Evolutionary conservation across 257 asterid species (phyloP), one percentile per base, ranked within the genome.

Genomic region (Dorcoceras hygrometricum): DNA sequence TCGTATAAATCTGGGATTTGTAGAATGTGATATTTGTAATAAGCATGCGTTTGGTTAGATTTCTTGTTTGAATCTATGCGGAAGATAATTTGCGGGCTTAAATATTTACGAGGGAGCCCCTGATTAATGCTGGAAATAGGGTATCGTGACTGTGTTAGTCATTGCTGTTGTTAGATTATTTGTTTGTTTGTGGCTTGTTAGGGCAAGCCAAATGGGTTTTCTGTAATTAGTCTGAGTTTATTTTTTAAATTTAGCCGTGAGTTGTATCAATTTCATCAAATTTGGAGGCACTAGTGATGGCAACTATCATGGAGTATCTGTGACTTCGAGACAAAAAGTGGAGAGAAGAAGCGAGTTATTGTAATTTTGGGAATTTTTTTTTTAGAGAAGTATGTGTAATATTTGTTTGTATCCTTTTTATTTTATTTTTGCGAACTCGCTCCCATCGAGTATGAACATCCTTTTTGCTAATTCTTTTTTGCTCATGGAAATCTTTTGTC

Each of bases 61-160:
- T 65, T 16, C 4, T 65, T 65, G 69, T 32, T 51, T 51, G n/a
- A 54, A n/a, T 53, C 20, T 7, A 28, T 63, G 24, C 59, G 18
- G 18, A 19, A 19, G 39, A 31, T 59, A 59, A 56, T 65, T 59
- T 36, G 63, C 59, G 67, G 66, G 4, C 8, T 18, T 18, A 48
- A 43, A 19, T 14, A 23, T 74, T 32, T 34, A 23, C 39, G 4
- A 36, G 54, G 58, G 50, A 68, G 28, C 20, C 31, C 28, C 2
- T 54, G 58, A 64, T 57, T 70, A 23, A 63, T 46, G 51, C 27
- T 56, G 62, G 51, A 3, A 39, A 39, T 23, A 8, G 26, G 23
- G n/a, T 11, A 14, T 36, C 22, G 26, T 26, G 4, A 10, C 24
- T 34, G 14, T 8, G 5, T 29, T 26, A 0, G 2, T 25, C 31